These are phyloP conservation scores for Solanum sparsipilum DNA, from an alignment of 257 asterid species.

Conservation along the genomic window DNA sequence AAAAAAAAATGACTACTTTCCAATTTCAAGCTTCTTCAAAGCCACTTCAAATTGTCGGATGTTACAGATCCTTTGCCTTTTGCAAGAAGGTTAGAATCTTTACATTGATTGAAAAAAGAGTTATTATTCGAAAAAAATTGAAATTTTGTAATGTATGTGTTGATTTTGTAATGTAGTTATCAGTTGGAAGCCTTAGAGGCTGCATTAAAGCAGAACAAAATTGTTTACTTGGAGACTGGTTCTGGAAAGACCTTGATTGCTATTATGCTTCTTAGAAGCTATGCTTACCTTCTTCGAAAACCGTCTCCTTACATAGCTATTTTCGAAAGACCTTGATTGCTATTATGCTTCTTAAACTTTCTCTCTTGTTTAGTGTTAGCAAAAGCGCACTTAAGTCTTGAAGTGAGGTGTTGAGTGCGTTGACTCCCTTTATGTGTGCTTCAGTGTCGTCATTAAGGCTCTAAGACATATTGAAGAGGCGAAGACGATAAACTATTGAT, in stretches of 20 bases:
- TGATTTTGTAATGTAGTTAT: constrained; percentile 34
- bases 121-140: neutral
- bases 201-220: constrained; percentile 54
- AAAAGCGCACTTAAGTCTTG: neutral
- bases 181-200: constrained; percentile 70
- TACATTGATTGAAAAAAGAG: neutral
- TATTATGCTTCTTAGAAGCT: constrained; percentile 63
- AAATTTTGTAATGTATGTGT: neutral
- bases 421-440: neutral
- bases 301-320: constrained; percentile 53
- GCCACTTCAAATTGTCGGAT: no score
- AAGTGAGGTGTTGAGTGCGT: no score
- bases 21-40: no score
- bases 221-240: constrained; percentile 78
- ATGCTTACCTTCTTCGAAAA: constrained; percentile 44
- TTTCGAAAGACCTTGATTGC: no score
- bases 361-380: neutral
- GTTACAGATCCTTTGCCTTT: constrained; percentile 32
- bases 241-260: constrained; percentile 76
- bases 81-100: constrained; percentile 42
- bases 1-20: no score
- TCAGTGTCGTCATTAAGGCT: neutral
- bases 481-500: no score
- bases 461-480: neutral
- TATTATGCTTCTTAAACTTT: constrained; percentile 60